Conservation (phyloP, 2,329 filamentous ascomycete genomes). For the Trichoderma sp. region DNA sequence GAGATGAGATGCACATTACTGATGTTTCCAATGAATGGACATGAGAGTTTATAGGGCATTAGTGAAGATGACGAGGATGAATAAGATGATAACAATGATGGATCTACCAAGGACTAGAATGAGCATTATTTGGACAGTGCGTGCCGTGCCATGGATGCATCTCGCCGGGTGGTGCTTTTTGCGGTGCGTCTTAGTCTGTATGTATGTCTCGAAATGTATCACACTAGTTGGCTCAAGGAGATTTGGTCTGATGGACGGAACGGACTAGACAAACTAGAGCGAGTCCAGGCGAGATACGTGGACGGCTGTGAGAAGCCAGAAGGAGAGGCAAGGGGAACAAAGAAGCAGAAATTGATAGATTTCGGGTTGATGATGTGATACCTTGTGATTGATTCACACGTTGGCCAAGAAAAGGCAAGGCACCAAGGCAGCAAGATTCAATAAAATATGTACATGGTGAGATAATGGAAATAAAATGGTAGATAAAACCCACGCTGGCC, state of each 20-base stretch:
- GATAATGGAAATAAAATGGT: not conserved
- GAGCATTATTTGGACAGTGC: not conserved
- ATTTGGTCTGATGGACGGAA: not conserved
- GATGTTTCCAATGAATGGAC: not conserved
- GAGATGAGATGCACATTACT: not conserved
- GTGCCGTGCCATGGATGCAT: not conserved
- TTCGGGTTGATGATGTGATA: too few relatives aligned
- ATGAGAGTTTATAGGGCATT: not conserved
- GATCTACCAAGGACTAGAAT: not conserved
- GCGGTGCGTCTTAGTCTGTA: not conserved
- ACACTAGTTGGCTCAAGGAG: constrained; percentile 4
- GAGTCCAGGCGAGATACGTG: not conserved
- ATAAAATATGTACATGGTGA: not conserved
- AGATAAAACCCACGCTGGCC: not conserved
- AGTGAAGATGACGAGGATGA: not conserved
- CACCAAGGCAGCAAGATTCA: not conserved
- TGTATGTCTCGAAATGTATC: constrained; percentile 10
- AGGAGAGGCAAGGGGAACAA: not conserved
- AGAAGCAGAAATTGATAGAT: not conserved
- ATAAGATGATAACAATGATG: not conserved
- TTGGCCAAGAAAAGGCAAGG: not conserved
- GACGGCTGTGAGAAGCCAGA: constrained; percentile 2
- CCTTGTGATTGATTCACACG: too few relatives aligned
- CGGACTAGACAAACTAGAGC: too few relatives aligned
- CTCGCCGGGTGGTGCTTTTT: not conserved